These are phyloP conservation scores for Flaveria bidentis DNA, from an alignment of 129 eudicot species.

Conservation along the genomic window DNA sequence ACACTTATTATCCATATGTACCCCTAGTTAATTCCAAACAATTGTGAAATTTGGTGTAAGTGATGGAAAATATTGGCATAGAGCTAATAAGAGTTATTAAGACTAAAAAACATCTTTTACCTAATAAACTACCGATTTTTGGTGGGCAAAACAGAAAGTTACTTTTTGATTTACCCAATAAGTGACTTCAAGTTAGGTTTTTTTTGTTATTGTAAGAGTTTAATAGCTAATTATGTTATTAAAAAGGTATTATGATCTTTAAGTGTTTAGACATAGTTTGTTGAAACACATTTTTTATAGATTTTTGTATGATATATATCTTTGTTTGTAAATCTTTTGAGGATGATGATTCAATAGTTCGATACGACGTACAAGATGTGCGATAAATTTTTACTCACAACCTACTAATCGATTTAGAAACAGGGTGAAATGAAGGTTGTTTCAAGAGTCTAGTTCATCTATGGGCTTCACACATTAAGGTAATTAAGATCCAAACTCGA, in stretches of 20 bases:
- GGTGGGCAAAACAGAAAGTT: slow-evolving; percentile 23
- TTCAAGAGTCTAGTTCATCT: slow-evolving; percentile 3
- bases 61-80: background rate
- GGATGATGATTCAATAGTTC: background rate
- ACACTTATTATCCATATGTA: background rate
- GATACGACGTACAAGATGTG: too few species aligned
- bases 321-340: background rate
- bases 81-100: background rate
- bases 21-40: background rate
- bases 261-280: background rate
- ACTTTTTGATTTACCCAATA: slow-evolving; percentile 27
- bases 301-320: background rate
- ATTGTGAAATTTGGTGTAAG: background rate
- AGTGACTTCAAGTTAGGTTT: background rate
- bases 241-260: background rate
- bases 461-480: slow-evolving; percentile 21
- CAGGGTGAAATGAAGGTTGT: background rate
- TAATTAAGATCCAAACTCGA: background rate
- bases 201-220: background rate
- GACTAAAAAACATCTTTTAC: background rate
- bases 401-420: background rate
- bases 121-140: background rate
- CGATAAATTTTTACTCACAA: background rate
- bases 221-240: background rate
- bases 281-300: background rate